A percentile compares a stretch with the other conserved stretches of the same genome.
These are phyloP conservation scores for Chalara sp. DNA, from an alignment of 2,329 filamentous ascomycete genomes.

Conservation along the genomic window DNA sequence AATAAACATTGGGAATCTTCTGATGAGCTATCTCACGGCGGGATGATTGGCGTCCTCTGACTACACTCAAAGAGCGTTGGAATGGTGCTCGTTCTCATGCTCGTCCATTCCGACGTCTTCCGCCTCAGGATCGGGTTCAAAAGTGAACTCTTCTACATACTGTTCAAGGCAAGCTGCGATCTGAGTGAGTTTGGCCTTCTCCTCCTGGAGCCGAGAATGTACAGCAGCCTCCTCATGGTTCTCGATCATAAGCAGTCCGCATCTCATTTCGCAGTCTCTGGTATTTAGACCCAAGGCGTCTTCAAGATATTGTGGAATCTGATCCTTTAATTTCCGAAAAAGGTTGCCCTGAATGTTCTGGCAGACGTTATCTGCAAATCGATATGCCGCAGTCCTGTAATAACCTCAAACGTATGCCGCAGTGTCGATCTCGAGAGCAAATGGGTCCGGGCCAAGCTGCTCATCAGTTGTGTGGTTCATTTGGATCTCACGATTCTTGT, in stretches of 20 bases:
- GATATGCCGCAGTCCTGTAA: constrained; percentile 58
- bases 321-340: constrained; percentile 5
- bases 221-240: neutral
- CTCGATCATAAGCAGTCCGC: neutral
- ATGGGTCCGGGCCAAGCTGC: constrained; percentile 50
- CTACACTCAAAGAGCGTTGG: neutral
- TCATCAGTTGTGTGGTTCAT: constrained; percentile 12
- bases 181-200: neutral
- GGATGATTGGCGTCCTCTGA: no score
- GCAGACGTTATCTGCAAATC: constrained; percentile 50
- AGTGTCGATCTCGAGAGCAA: constrained; percentile 51
- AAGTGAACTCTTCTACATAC: neutral
- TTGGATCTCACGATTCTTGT: constrained; percentile 1
- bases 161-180: neutral
- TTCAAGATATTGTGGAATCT: constrained; percentile 9
- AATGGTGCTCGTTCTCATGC: neutral
- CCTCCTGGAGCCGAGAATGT: neutral
- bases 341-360: constrained; percentile 7
- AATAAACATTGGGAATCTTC: no score
- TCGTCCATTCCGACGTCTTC: neutral
- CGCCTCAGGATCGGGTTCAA: neutral
- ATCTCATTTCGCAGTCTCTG: neutral
- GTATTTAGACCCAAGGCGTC: constrained; percentile 5
- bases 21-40: no score
- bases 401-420: constrained; percentile 60